phyloP scores from a whole-genome alignment of 2,329 filamentous ascomycete genomes.

The Cladobotryum protrusum region DNA sequence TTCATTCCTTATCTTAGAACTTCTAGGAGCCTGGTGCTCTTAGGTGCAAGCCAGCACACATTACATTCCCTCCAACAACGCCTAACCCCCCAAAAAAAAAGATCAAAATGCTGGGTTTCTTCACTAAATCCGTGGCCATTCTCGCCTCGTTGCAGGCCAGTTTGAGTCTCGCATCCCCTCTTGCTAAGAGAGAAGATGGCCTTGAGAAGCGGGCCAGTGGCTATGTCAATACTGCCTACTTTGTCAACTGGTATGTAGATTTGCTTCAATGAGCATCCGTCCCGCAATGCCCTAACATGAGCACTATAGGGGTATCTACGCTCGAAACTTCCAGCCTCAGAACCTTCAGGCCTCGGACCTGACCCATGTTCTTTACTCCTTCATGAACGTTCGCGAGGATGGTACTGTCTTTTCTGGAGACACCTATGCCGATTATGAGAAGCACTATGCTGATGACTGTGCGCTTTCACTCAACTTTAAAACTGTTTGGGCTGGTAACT shows the following conservation, averaged over 20 bases:
- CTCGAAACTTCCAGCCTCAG: slow-evolving; percentile 63
- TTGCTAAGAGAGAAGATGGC: not conserved
- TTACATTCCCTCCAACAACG: not conserved
- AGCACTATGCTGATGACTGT: slow-evolving; percentile 66
- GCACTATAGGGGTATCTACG: slow-evolving; percentile 61
- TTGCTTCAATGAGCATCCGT: not conserved
- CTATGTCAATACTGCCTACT: slow-evolving; percentile 37
- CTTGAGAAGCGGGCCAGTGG: slow-evolving; percentile 18
- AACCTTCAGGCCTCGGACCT: slow-evolving; percentile 63
- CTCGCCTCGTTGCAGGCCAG: slow-evolving; percentile 21
- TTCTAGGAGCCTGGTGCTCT: not conserved
- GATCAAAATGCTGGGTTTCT: slow-evolving; percentile 12
- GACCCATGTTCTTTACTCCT: slow-evolving; percentile 74
- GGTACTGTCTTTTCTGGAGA: slow-evolving; percentile 71
- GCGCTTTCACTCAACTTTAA: slow-evolving; percentile 16
- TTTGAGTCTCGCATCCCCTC: slow-evolving; percentile 18
- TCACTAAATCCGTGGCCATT: slow-evolving; percentile 21
- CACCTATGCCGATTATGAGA: slow-evolving; percentile 62
- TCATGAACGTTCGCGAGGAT: slow-evolving; percentile 65
- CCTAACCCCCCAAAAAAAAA: not conserved
- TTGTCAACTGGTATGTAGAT: slow-evolving; percentile 41
- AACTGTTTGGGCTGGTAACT: not conserved
- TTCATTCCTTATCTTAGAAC: slow-evolving; percentile 1
- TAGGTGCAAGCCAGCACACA: not conserved
- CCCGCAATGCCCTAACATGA: not conserved